Conservation (phyloP, 2,329 filamentous ascomycete species). For the Ophiocordyceps camponoti-rufipedis region DNA sequence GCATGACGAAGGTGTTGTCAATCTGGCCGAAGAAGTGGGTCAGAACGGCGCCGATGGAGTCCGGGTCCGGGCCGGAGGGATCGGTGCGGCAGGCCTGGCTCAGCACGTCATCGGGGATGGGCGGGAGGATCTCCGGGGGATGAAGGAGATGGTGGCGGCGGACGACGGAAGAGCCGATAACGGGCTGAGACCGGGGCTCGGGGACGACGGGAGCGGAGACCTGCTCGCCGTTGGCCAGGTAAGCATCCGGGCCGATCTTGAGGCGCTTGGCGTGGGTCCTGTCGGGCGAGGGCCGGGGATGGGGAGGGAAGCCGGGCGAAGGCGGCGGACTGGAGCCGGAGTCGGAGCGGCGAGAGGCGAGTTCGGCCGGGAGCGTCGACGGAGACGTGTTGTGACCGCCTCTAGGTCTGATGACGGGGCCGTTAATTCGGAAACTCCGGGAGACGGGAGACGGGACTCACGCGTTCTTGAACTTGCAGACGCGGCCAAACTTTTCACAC, state of each 20-base stretch:
- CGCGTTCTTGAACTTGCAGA: slow-evolving; percentile 76
- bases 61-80: slow-evolving; percentile 24
- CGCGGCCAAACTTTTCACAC: slow-evolving; percentile 76
- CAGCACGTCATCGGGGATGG: slow-evolving; percentile 29
- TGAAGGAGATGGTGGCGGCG: slow-evolving; percentile 9
- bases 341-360: slow-evolving; percentile 24
- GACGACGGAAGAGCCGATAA: slow-evolving; percentile 7
- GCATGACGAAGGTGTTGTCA: slow-evolving; percentile 21
- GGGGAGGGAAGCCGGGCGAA: slow-evolving; percentile 19
- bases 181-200: slow-evolving; percentile 14
- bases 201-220: slow-evolving; percentile 14
- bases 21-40: slow-evolving; percentile 23
- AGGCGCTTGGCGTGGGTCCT: slow-evolving; percentile 27
- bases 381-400: slow-evolving; percentile 40
- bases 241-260: slow-evolving; percentile 27
- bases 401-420: slow-evolving; percentile 24
- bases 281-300: slow-evolving; percentile 13
- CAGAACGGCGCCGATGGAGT: slow-evolving; percentile 19
- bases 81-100: slow-evolving; percentile 31
- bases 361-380: slow-evolving; percentile 30
- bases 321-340: slow-evolving; percentile 28
- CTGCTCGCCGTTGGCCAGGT: slow-evolving; percentile 15
- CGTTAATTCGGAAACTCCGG: too few relatives aligned
- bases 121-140: slow-evolving; percentile 20
- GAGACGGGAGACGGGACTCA: slow-evolving; percentile 28